A percentile compares a stretch with the other conserved stretches of the same genome.
Conservation (phyloP, 2,329 filamentous ascomycete genomes). For the Colletotrichum brevisporum region DNA sequence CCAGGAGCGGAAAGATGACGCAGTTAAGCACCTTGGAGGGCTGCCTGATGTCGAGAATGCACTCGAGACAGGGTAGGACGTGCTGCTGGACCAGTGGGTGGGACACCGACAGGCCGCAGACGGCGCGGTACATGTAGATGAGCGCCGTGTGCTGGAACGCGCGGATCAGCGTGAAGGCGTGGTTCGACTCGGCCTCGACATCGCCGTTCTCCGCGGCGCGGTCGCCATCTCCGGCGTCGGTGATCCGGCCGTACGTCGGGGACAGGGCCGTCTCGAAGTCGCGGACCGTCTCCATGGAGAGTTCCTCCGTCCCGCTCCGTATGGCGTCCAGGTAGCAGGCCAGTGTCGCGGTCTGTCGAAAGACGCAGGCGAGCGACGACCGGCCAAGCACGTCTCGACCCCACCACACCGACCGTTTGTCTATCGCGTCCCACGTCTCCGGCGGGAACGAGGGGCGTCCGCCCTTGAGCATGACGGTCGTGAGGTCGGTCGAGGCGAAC, state of each 20-base stretch:
- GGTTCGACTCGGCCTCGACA: conserved; percentile 46
- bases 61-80: conserved; percentile 52
- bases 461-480: conserved; percentile 56
- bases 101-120: conserved; percentile 54
- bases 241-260: conserved; percentile 47
- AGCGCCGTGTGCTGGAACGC: conserved; percentile 58
- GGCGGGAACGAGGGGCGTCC: conserved; percentile 55
- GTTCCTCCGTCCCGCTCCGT: conserved; percentile 32
- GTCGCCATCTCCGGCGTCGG: conserved; percentile 30
- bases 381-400: conserved; percentile 52
- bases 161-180: conserved; percentile 53
- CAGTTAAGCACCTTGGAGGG: conserved; percentile 57
- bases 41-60: conserved; percentile 52
- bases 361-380: conserved; percentile 52
- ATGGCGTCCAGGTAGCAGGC: conserved; percentile 47
- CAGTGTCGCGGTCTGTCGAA: conserved; percentile 49
- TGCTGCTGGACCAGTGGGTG: conserved; percentile 58
- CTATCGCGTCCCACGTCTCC: conserved; percentile 55
- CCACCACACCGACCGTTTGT: conserved; percentile 59
- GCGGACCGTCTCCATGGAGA: conserved; percentile 48
- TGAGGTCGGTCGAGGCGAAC: conserved; percentile 59
- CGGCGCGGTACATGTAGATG: conserved; percentile 59
- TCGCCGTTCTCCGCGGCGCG: neutral
- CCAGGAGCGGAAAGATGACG: conserved; percentile 54
- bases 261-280: conserved; percentile 46